Base-by-base conservation (phyloP, 2,329 filamentous ascomycete species). In the Pseudogymnoascus sp. region DNA sequence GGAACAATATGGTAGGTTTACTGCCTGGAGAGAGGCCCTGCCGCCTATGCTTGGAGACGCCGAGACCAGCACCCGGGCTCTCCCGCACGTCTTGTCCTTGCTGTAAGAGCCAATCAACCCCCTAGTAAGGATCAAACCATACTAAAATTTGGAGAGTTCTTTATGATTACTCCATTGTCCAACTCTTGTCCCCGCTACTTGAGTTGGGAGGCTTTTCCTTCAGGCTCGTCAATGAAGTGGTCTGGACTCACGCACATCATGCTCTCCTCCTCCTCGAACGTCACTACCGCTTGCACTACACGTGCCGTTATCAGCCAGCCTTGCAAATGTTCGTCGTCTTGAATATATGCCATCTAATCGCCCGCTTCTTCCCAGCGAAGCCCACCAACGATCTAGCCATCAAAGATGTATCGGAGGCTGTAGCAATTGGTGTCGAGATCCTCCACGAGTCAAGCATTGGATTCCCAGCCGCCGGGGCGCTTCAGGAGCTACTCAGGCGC, bases 271-370 rank as follows among this genome's bases (percentile, higher is more conserved):
- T 74, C 15, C 65, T 74, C 8, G 66, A 70, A 6, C 65, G 66
- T 17, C 64, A 68, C 42, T 74, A 73, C 65, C 63, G 64, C 8
- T 62, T 62, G 6, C 65, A 67, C 9, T 74, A 71, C 61, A 68
- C 67, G 1, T 71, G 68, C 60, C 67, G 67, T 15, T 73, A 73
- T 61, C 71, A 74, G 42, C 68, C 71, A 2, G 69, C 71, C 1
- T 61, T 73, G 10, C 73, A 75, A 59, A 70, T 73, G 64, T 73
- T 74, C 63, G 65, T 67, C 21, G 17, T 71, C 31, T 66, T 74
- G 3, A 70, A 74, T 44, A 61, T 74, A 21, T 67, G 66, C 9
- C 72, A 74, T 58, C 59, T 68, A 6, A 58, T 73, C 27, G 63
- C 68, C n/a, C 68, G 71, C 21, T 71, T 68, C 59, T 73, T 68